A percentile compares a stretch with the other conserved stretches of the same genome.
Evolutionary conservation across 306 rosid genomes (phyloP).

Genomic region (Cicer judaicum): DNA sequence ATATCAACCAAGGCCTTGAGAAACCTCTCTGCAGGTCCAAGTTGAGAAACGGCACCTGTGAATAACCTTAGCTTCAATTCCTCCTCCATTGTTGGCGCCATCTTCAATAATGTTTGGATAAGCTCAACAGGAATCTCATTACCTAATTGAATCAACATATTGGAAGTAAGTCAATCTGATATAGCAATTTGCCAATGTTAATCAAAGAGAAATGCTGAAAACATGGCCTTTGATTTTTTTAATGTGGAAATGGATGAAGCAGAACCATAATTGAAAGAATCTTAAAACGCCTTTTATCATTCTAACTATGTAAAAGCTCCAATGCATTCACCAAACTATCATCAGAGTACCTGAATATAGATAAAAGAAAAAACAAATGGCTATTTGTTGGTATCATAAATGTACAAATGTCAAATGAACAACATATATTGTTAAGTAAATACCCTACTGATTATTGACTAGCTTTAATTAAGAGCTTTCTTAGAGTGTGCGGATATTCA

Average conservation of each 20-base stretch:
- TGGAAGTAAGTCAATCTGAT: slow-evolving; percentile 31
- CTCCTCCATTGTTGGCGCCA: slow-evolving; percentile 87
- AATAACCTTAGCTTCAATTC: slow-evolving; percentile 81
- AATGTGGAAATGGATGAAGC: slow-evolving; percentile 18
- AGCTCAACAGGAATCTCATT: slow-evolving; percentile 85
- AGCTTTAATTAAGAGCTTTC: neutral
- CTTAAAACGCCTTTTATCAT: neutral
- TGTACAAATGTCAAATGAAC: slow-evolving; percentile 25
- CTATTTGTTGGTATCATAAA: neutral
- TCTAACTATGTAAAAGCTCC: neutral
- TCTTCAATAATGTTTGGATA: slow-evolving; percentile 78
- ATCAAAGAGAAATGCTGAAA: slow-evolving; percentile 20
- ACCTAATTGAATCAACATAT: slow-evolving; percentile 60
- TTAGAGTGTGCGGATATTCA: neutral
- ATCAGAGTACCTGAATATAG: neutral
- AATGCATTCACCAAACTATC: slow-evolving; percentile 1
- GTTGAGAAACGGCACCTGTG: slow-evolving; percentile 60
- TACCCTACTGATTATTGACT: neutral
- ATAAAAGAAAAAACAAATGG: neutral
- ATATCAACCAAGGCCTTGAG: slow-evolving; percentile 79
- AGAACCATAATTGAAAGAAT: slow-evolving; percentile 17
- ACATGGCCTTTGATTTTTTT: neutral
- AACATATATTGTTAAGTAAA: neutral
- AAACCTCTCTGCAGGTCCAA: slow-evolving; percentile 93
- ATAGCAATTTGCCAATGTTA: neutral